Evolutionary conservation across 441 rosid species (phyloP), one percentile per base, ranked within the genome.

Genomic region (Daphne laureola): DNA sequence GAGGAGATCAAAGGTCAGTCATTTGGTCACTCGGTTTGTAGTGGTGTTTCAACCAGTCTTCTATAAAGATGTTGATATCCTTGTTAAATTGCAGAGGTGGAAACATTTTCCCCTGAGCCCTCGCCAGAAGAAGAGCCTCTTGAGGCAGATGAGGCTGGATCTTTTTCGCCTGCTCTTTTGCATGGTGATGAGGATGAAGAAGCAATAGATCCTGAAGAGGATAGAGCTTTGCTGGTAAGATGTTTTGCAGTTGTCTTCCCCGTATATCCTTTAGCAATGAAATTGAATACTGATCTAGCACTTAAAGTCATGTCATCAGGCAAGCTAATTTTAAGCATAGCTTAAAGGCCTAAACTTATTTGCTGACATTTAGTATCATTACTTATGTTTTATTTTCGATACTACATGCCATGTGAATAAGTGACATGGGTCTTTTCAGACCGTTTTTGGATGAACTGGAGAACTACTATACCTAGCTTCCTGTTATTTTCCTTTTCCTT

Each of bases 191-290:
- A 89, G 23, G 68, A 68, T 59, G 96, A 88, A 67, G 96, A 80
- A 54, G 97, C 94, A 21, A 67, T 92, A 53, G 98, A 92, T 65
- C 98, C 98, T 35, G 97, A 84, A 64, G 98, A 86, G 74, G 97
- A 89, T 65, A 78, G 71, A 67, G 94, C 83, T 64, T 69, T 75
- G 48, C 73, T 86, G 91, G 97, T 90, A 81, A 57, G 17, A 63
- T 51, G 18, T 26, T 13, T 53, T 18, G 18, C 27, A 42, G 15
- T 46, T 12, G 23, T 45, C 49, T 31, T 62, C 64, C 16, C 41
- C 54, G 31, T 11, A 40, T 31, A 11, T 9, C 11, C 11, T 43
- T 35, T 9, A 51, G 35, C 45, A 36, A 53, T 57, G 46, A 25
- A 55, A 47, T 58, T 43, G 55, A 25, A 49, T 43, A 63, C 38